These are phyloP conservation scores for Schoenoplectus triqueter DNA, from an alignment of 202 grass and related monocot species.

Conservation along the genomic window DNA sequence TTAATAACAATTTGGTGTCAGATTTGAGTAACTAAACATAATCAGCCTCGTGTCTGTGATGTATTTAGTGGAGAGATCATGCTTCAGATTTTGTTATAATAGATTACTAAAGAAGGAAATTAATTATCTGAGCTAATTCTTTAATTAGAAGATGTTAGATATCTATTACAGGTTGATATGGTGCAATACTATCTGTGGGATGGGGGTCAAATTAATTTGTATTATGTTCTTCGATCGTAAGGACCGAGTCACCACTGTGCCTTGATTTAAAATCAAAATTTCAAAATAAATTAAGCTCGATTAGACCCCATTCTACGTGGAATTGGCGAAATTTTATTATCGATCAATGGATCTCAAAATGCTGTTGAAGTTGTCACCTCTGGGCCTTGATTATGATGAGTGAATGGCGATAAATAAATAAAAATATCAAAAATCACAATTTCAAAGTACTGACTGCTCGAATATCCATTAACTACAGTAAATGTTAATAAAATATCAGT, in stretches of 20 bases:
- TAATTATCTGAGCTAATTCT: not conserved
- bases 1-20: slow-evolving; percentile 31
- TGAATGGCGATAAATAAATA: not conserved
- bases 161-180: not conserved
- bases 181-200: not conserved
- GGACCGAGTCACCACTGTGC: not conserved
- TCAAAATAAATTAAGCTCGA: not conserved
- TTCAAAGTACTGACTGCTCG: too few relatives aligned
- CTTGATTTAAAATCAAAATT: too few relatives aligned
- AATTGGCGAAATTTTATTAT: not conserved
- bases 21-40: slow-evolving; percentile 20
- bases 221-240: not conserved
- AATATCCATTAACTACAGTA: too few relatives aligned
- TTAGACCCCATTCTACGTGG: not conserved
- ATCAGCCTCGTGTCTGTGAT: not conserved
- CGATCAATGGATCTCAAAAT: not conserved
- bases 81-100: slow-evolving; percentile 4
- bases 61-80: slow-evolving; percentile 2
- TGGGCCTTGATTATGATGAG: not conserved
- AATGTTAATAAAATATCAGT: not conserved
- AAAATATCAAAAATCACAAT: not conserved
- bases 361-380: not conserved
- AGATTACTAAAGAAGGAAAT: not conserved
- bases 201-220: not conserved
- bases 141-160: not conserved